Conservation (phyloP, 257 asterid genomes). For the Solanum bulbocastanum region DNA sequence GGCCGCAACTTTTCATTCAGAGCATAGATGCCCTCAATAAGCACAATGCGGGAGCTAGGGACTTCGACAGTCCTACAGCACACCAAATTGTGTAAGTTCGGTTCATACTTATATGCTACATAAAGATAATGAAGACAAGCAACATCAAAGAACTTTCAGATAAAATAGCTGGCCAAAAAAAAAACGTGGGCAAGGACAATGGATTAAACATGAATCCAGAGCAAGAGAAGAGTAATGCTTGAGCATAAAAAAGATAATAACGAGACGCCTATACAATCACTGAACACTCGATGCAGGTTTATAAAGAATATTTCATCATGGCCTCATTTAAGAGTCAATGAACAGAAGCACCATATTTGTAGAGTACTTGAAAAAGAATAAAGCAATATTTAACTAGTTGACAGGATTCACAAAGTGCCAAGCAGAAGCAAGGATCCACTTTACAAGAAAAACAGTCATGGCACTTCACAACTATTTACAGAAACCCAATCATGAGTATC, state of each 20-base stretch:
- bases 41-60: slow-evolving; percentile 79
- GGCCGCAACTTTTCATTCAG: slow-evolving; percentile 74
- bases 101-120: not conserved
- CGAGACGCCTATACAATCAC: not conserved
- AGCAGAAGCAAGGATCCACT: not conserved
- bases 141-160: not conserved
- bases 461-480: not conserved
- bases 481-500: not conserved
- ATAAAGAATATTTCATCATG: not conserved
- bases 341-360: not conserved
- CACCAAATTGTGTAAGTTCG: not conserved
- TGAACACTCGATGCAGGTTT: not conserved
- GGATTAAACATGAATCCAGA: not conserved
- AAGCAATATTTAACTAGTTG: not conserved
- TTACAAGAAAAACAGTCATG: not conserved
- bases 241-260: not conserved
- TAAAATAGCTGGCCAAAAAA: not conserved
- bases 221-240: not conserved
- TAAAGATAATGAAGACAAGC: not conserved
- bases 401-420: not conserved
- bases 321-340: not conserved
- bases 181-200: not conserved
- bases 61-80: slow-evolving; percentile 78
- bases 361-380: not conserved
- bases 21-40: slow-evolving; percentile 93